Conservation (phyloP, 2,329 filamentous ascomycete species). For the Madurella mycetomatis region DNA sequence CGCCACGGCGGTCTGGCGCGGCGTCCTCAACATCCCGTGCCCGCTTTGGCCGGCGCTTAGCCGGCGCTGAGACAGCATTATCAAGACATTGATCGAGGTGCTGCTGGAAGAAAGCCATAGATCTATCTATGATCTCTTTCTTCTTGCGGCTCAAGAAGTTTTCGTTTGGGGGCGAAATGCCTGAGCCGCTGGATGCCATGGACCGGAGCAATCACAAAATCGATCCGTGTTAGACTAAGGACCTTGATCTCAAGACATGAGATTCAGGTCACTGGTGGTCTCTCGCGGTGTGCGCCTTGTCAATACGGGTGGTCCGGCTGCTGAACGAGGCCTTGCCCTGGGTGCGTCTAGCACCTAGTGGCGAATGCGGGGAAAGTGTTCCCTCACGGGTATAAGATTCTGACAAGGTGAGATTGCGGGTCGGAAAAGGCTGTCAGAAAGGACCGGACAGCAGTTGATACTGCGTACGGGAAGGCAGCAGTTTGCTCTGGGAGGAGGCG, state of each 20-base stretch:
- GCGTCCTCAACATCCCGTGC: slow-evolving; percentile 13
- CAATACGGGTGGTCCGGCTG: background rate
- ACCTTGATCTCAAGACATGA: slow-evolving; percentile 25
- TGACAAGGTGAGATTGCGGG: too few species aligned
- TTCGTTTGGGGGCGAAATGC: slow-evolving; percentile 18
- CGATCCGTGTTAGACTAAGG: slow-evolving; percentile 20
- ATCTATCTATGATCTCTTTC: slow-evolving; percentile 25
- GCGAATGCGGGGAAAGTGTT: background rate
- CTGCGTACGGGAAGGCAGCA: background rate
- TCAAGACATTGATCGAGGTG: slow-evolving; percentile 25
- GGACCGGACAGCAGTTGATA: background rate
- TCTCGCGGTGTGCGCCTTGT: background rate
- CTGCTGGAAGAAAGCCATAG: slow-evolving; percentile 23
- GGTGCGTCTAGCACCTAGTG: background rate
- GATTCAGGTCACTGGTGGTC: slow-evolving; percentile 12
- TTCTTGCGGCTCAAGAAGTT: slow-evolving; percentile 23
- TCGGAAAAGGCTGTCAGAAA: too few species aligned
- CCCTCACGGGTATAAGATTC: too few species aligned
- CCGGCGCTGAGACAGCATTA: slow-evolving; percentile 8
- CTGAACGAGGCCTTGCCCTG: background rate
- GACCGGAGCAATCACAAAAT: slow-evolving; percentile 18
- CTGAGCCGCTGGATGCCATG: slow-evolving; percentile 25
- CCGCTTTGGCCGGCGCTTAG: slow-evolving; percentile 17
- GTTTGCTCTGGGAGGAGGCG: background rate
- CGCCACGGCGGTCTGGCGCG: background rate